Conservation (phyloP, 768 basidiomycete genomes). For the Amanita phalloides region DNA sequence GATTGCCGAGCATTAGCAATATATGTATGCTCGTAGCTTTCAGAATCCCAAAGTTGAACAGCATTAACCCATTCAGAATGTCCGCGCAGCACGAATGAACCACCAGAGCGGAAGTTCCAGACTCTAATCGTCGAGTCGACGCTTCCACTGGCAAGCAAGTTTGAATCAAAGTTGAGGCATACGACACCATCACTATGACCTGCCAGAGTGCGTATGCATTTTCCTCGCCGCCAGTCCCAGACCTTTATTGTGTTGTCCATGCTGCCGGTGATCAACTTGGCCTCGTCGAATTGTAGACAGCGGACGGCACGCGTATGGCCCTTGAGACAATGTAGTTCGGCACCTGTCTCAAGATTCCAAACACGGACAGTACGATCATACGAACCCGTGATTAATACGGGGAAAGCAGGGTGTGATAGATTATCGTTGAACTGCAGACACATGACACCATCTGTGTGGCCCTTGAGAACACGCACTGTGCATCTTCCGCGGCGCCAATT, state of each 20-base stretch:
- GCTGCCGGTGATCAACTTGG: constrained; percentile 88
- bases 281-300: constrained; percentile 91
- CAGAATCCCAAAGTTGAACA: constrained; percentile 85
- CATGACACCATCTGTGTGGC: constrained; percentile 95
- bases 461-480: constrained; percentile 74
- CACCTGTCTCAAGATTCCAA: constrained; percentile 94
- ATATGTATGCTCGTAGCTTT: constrained; percentile 6
- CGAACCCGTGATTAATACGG: constrained; percentile 94
- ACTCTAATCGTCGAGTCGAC: constrained; percentile 93
- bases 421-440: constrained; percentile 92
- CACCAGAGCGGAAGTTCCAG: constrained; percentile 87
- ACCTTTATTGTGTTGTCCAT: constrained; percentile 95
- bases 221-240: constrained; percentile 91
- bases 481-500: constrained; percentile 96
- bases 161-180: constrained; percentile 83
- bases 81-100: constrained; percentile 86
- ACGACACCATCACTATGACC: constrained; percentile 91
- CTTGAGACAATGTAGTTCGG: constrained; percentile 68
- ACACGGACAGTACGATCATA: constrained; percentile 92
- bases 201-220: constrained; percentile 77
- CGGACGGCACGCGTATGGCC: constrained; percentile 92
- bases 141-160: constrained; percentile 86
- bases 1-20: not conserved
- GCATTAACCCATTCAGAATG: constrained; percentile 96
- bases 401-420: constrained; percentile 73